Percentiles rank a stretch among this genome's conserved stretches.
These are phyloP conservation scores for Nicotiana attenuata DNA, from an alignment of 257 asterid species.

Conservation along the genomic window DNA sequence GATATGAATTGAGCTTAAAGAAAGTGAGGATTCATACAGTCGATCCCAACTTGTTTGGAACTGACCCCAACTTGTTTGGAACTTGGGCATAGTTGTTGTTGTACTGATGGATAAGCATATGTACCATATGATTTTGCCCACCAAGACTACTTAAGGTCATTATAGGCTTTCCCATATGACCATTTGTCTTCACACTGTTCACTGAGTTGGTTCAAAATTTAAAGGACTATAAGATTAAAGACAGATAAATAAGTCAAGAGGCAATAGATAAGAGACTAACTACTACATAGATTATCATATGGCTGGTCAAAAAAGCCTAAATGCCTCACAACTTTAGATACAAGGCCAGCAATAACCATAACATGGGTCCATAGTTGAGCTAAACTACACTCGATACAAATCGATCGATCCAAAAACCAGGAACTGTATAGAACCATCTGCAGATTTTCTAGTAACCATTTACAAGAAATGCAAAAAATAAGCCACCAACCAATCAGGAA, in stretches of 20 bases:
- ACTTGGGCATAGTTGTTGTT: too few relatives aligned
- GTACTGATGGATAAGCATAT: too few relatives aligned
- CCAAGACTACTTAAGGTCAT: too few relatives aligned
- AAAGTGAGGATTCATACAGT: too few relatives aligned
- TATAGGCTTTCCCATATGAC: too few relatives aligned
- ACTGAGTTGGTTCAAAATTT: too few relatives aligned
- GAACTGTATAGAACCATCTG: not conserved
- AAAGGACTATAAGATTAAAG: not conserved
- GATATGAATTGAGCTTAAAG: too few relatives aligned
- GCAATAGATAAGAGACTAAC: not conserved
- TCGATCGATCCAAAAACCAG: constrained; percentile 1
- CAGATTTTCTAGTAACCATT: not conserved
- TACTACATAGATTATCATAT: not conserved
- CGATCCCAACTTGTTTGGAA: too few relatives aligned
- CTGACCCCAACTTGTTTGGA: too few relatives aligned
- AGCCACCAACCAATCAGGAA: constrained; percentile 9
- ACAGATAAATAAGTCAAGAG: not conserved
- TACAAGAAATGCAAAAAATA: not conserved
- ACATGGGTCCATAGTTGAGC: not conserved
- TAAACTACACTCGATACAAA: not conserved
- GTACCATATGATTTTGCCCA: too few relatives aligned
- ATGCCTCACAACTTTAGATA: constrained; percentile 6
- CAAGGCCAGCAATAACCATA: not conserved
- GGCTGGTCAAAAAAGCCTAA: not conserved
- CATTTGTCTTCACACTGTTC: too few relatives aligned